Base-by-base conservation (phyloP, 2,329 filamentous ascomycete genomes). In the Elsinoe necatrix region DNA sequence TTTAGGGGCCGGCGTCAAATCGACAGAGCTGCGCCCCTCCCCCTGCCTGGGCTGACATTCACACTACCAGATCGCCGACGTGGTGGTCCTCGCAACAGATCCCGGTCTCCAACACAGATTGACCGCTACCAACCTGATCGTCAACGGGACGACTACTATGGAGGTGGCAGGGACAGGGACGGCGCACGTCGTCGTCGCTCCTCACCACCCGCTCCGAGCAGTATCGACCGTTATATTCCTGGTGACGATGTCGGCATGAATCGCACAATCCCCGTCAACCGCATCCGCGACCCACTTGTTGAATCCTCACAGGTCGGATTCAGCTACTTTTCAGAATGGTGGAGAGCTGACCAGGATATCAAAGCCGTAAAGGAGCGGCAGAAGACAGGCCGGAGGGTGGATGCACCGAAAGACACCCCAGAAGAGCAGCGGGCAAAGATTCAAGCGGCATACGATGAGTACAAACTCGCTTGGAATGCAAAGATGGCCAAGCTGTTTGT, bases 401-500 rank as follows among this genome's bases (percentile, higher is more conserved):
- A 83, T 43, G 80, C 83, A 16, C 84, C 88, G 64, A 75, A 75
- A 4, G 79, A 83, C 60, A 87, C 91, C 62, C 83, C 86, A 27
- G 86, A 89, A 23, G 86, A 85, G 67, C 87, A 92, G 69, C 86
- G 89, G 68, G 81, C 82, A 52, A 85, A 82, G 70, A 92, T 92
- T 20, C 87, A 92, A 63, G 75, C 77, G 20, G 81, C 81, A 2
- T 85, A 85, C 59, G 82, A 85, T 64, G 69, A 76, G 39, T 85
- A 85, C 73, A 85, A 85, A 67, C 52, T 61, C 20, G 58, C 59
- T 18, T 61, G 59, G 59, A 61, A 61, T 47, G 57, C 59, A 16
- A 80, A 80, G 62, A 92, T 95, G 86, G 91, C 93, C 0, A 84
- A 90, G 62, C 78, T 81, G 1, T 98, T 98, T 68, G 93, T 98